phyloP scores from a whole-genome alignment of 1,139 yeast species.

The Yamadazyma diddensiae region DNA sequence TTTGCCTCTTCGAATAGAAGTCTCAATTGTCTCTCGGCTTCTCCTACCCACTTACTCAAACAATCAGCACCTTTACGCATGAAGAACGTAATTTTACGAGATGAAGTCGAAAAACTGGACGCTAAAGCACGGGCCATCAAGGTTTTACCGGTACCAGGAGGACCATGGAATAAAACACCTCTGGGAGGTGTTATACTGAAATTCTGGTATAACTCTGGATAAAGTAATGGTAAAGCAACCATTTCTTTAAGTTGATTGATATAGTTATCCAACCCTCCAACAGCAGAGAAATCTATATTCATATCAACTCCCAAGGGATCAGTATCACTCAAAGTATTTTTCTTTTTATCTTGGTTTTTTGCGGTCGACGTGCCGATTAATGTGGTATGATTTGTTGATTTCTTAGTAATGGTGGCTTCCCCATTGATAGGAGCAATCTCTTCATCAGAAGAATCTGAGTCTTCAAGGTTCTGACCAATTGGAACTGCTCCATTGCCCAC shows the following conservation, averaged over 20 bases:
- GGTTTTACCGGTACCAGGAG: conserved; percentile 99
- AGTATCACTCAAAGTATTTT: conserved; percentile 78
- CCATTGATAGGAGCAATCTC: conserved; percentile 43
- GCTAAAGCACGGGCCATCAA: conserved; percentile 97
- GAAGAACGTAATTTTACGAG: conserved; percentile 85
- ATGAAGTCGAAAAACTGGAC: conserved; percentile 84
- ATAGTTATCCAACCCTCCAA: conserved; percentile 91
- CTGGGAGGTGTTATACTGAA: conserved; percentile 95
- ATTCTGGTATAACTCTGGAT: conserved; percentile 90
- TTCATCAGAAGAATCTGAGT: conserved; percentile 75
- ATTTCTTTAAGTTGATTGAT: conserved; percentile 92
- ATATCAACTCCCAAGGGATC: conserved; percentile 95
- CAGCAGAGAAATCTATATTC: conserved; percentile 83
- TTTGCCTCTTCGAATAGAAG: conserved; percentile 92
- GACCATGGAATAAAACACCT: conserved; percentile 97
- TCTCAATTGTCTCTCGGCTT: conserved; percentile 92
- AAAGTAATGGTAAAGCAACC: conserved; percentile 90
- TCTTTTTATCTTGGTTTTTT: conserved; percentile 32
- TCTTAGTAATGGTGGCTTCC: conserved; percentile 31
- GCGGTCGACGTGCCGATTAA: conserved; percentile 35
- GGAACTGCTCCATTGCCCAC: conserved; percentile 39
- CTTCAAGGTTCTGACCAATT: conserved; percentile 47
- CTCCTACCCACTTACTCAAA: conserved; percentile 98
- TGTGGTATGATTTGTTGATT: conserved; percentile 22
- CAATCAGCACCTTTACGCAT: conserved; percentile 99